phyloP scores from a whole-genome alignment of 1,139 yeast genomes.

The Suhomyces chickasaworum region DNA sequence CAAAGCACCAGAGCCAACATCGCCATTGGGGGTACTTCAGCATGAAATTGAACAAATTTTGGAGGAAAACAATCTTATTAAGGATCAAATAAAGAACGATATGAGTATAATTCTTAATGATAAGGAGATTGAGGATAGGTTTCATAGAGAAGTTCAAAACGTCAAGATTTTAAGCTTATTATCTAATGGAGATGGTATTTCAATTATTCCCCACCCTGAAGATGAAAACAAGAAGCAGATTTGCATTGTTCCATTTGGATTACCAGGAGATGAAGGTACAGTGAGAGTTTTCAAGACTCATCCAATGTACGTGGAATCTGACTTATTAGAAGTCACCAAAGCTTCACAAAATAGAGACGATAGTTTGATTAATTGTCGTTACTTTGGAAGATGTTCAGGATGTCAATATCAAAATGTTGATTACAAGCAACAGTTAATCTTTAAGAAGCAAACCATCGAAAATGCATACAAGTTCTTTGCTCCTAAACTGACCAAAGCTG shows the following conservation, averaged over 20 bases:
- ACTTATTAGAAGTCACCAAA: conserved; percentile 55
- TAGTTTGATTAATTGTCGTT: conserved; percentile 46
- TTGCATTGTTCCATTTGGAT: conserved; percentile 76
- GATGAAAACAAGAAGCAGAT: conserved; percentile 39
- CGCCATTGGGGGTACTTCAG: conserved; percentile 79
- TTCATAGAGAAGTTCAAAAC: conserved; percentile 59
- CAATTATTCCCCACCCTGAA: conserved; percentile 61
- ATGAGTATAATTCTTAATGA: conserved; percentile 67
- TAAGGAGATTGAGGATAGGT: conserved; percentile 47
- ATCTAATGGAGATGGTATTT: conserved; percentile 83
- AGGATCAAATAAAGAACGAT: conserved; percentile 59
- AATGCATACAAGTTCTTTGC: conserved; percentile 87
- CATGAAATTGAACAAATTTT: conserved; percentile 70
- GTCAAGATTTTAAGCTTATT: conserved; percentile 62
- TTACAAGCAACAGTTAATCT: conserved; percentile 68
- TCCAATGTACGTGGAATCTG: conserved; percentile 74
- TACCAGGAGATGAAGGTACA: conserved; percentile 79
- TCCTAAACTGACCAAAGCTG: conserved; percentile 33
- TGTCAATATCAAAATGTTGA: conserved; percentile 87
- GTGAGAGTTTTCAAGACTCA: conserved; percentile 78
- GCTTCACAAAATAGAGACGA: conserved; percentile 54
- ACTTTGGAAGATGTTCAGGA: conserved; percentile 63
- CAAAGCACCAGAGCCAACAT: conserved; percentile 69
- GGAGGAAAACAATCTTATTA: conserved; percentile 41
- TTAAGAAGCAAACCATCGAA: conserved; percentile 72